Base-by-base conservation (phyloP, 805 yeast species). In the Lachancea cidri region DNA sequence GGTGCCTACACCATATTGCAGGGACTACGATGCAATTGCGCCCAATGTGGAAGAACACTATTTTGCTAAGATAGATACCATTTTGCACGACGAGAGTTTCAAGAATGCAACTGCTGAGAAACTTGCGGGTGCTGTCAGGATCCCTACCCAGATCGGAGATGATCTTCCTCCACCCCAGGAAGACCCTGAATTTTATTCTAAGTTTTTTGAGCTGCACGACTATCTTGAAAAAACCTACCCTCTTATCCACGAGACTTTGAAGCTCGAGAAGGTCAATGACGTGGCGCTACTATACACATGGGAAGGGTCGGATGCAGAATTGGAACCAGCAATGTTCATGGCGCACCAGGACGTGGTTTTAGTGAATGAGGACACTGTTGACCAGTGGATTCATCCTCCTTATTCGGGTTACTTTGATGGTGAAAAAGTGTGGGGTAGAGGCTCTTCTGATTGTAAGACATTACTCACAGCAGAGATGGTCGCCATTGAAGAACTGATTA, bases 321-420 rank as follows among this genome's bases (percentile, higher is more conserved):
- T 80, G 48, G 79, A 82, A 57, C 95, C 95, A 9, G 50, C 81
- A 14, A 49, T 86, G 61, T 65, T 85, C 33, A 74, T 83, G 60
- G 91, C 93, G 4, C 96, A 86, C 58, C 86, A 81, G 57, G 95
- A 86, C 55, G 86, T 82, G 1, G 95, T 86, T 13, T 95, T 95
- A 0, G 82, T 84, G 4, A 83, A 78, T 53, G 56, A 59, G n/a
- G 75, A 70, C 17, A 76, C 88, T 0, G 60, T 68, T 33, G 66
- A 62, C 19, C 65, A 74, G 41, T 86, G 95, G 95, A 67, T 64
- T 0, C 68, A 75, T 54, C 80, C 79, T 8, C 94, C 95, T 2
- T 83, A 77, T 43, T 58, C 70, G 14, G 87, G 83, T 13, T 66
- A 72, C 51, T 84, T 67, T 54, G 94, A 86, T 52, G 88, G 86